Base-by-base conservation (phyloP, 2,329 filamentous ascomycete species). In the Pezicula rhizophila region DNA sequence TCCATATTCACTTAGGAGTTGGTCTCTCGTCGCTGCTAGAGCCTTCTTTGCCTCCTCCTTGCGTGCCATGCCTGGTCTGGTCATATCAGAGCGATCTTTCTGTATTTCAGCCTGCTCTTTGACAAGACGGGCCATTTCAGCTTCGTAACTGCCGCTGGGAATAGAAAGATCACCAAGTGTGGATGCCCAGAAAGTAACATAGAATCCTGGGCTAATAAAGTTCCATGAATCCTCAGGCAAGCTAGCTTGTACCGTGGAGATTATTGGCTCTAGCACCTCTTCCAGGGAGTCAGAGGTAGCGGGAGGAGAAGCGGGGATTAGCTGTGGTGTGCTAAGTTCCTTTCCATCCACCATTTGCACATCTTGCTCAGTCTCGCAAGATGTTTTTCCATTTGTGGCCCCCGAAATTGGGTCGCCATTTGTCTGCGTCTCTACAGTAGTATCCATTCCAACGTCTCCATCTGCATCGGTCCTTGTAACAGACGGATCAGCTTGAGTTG, bases 121-220 rank as follows among this genome's bases (percentile, higher is more conserved):
- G 57, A 84, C 79, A 18, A 90, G 73, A 8, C 82, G 77, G 17
- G 81, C 79, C 33, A 84, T 82, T 62, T 95, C 90, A 14, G 82
- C 78, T 42, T 87, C 78, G 64, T 99, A 99, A 52, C 85, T 87
- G 31, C 82, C 77, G 52, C 81, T 81, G 1, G 88, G 87, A 54
- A 91, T 82, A 49, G 81, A 79, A 49, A 96, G 74, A 64, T 99
- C 92, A 41, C 87, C 83, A 3, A 95, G 77, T 25, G 89, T 84
- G 11, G 96, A 75, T 45, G 91, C 85, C 93, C 93, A 99, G 68
- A 99, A 99, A 0, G 87, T 87, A 39, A 87, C 81, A 61, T 89
- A 96, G 64, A 96, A 92, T 26, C 87, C 82, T 1, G 89, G 76
- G 39, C 82, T 90, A 45, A 96, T 78, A 44, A 79, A 80, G 10